phyloP scores from a whole-genome alignment of 164 flowering plant genomes.

The Houttuynia cordata region DNA sequence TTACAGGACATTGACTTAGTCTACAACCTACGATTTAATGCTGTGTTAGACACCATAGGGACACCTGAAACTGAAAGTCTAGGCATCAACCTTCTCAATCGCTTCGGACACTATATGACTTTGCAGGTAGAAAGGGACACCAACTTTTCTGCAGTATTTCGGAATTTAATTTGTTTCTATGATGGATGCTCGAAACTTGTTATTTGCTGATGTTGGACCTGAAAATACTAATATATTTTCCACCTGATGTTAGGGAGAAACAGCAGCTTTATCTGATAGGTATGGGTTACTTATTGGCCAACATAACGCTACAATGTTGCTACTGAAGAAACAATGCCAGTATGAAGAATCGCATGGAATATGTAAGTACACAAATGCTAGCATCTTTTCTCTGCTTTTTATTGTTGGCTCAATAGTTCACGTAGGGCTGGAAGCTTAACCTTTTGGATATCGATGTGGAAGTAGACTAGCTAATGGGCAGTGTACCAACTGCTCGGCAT shows the following conservation, averaged over 20 bases:
- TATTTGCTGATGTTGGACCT: neutral
- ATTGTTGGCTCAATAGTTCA: neutral
- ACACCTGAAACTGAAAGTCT: conserved; percentile 68
- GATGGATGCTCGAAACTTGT: neutral
- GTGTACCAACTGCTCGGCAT: no score
- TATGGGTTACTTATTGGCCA: conserved; percentile 76
- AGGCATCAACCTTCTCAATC: conserved; percentile 55
- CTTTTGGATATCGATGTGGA: no score
- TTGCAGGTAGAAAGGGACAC: conserved; percentile 48
- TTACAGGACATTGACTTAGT: conserved; percentile 59
- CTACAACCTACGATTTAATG: conserved; percentile 74
- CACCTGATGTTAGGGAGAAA: conserved; percentile 53
- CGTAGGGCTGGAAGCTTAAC: neutral
- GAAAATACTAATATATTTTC: neutral
- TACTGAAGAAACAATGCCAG: conserved; percentile 67
- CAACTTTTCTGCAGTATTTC: neutral
- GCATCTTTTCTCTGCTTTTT: neutral
- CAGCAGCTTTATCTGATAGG: conserved; percentile 74
- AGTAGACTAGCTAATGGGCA: no score
- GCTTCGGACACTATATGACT: conserved; percentile 95
- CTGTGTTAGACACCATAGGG: conserved; percentile 93
- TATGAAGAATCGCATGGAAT: conserved; percentile 79
- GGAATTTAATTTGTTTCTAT: neutral
- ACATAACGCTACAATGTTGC: conserved; percentile 50
- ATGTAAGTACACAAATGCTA: conserved; percentile 28